Percentiles rank a stretch among this genome's conserved stretches.
Evolutionary conservation across 345 rosid genomes (phyloP).

Genomic region (Eucalyptus cloeziana): DNA sequence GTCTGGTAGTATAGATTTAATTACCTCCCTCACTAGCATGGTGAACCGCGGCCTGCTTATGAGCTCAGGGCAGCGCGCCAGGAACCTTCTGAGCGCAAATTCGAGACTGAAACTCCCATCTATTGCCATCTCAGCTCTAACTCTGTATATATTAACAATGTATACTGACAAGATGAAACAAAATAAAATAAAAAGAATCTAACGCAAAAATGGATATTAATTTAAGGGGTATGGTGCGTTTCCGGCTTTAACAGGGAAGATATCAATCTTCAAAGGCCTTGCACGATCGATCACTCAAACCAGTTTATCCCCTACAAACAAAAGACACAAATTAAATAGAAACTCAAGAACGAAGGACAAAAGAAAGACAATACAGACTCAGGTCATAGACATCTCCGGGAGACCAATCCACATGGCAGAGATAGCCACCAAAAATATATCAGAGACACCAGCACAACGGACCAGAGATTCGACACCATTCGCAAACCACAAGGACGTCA

Average conservation of each 20-base stretch:
- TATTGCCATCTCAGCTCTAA: slow-evolving; percentile 27
- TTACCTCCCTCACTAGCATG: slow-evolving; percentile 30
- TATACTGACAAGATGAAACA: neutral
- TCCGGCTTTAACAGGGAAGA: neutral
- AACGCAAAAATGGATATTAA: neutral
- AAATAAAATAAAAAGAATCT: neutral
- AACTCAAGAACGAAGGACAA: neutral
- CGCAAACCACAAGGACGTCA: neutral
- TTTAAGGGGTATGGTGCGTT: neutral
- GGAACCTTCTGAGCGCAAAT: slow-evolving; percentile 41
- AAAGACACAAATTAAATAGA: neutral
- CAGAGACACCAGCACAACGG: neutral
- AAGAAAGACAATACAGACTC: too few relatives aligned
- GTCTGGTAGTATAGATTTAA: neutral
- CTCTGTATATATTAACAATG: neutral
- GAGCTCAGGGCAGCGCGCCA: slow-evolving; percentile 55
- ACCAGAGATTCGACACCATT: neutral
- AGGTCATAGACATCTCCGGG: too few relatives aligned
- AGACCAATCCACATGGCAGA: too few relatives aligned
- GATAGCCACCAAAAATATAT: neutral
- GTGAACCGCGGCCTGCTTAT: slow-evolving; percentile 9
- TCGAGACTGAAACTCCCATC: slow-evolving; percentile 64
- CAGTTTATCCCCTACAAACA: neutral
- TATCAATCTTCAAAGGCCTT: neutral
- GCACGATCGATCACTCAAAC: neutral